Base-by-base conservation (phyloP, 305 asterid species). In the Plantago lanceolata region DNA sequence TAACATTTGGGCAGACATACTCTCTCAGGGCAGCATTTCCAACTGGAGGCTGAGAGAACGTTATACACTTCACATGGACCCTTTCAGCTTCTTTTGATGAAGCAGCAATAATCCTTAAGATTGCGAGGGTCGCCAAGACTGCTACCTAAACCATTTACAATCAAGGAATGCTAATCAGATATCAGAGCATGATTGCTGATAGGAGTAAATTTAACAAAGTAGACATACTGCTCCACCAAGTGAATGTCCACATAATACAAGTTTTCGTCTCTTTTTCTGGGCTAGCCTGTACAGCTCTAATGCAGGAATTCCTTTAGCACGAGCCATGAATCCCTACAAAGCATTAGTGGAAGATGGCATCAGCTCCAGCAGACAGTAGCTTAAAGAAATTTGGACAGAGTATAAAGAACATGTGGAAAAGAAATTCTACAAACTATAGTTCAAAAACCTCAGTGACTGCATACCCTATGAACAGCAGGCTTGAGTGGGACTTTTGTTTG, bases 11-110 rank as follows among this genome's bases (percentile, higher is more conserved):
- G 21, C 47, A 44, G 70, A 73, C 92, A 69, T 84, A 93, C 99
- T 90, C 95, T 85, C 90, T 85, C 67, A 87, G 84, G 55, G 97
- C 92, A 64, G 95, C 95, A 80, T 93, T 93, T 80, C 97, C 99
- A 48, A 93, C 97, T 57, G 97, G 99, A 66, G 99, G 99, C 87
- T 93, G 99, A 70, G 99, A 93, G 77, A 93, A 93, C 57, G 99
- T 93, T 71, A 93, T 83, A 71, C 99, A 93, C 80, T 90, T 90
- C 76, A 90, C 94, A 70, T 81, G 94, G 80, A 93, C 79, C 74
- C 82, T 88, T 67, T 93, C 97, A 66, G 80, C 68, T 69, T 90
- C 97, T 80, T 84, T 90, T 44, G 90, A 82, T 61, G 97, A 74
- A 80, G 79, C 75, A 66, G 94, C 82, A 43, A 90, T 71, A 57